Conservation (phyloP, 2,329 filamentous ascomycete genomes). For the Dendryphion nanum region DNA sequence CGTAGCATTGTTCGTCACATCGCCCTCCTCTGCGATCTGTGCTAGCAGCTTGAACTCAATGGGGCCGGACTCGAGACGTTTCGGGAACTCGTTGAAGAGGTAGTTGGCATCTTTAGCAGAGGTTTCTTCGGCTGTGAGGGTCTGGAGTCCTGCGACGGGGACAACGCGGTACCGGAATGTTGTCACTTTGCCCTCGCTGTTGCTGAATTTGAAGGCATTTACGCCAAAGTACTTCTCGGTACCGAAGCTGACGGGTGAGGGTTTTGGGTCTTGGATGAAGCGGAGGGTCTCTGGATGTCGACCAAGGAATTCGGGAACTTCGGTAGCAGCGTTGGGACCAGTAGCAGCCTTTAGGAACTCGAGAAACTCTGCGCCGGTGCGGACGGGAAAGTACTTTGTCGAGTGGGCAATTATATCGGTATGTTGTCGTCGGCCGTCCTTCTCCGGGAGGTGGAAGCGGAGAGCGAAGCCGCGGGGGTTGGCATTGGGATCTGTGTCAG, state of each 20-base stretch:
- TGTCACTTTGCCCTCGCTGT: conserved; percentile 42
- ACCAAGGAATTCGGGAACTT: conserved; percentile 45
- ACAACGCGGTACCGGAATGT: conserved; percentile 51
- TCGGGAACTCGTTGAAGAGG: conserved; percentile 50
- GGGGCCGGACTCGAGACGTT: conserved; percentile 34
- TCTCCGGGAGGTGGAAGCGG: conserved; percentile 50
- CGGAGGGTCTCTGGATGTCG: conserved; percentile 47
- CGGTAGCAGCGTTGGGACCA: conserved; percentile 26
- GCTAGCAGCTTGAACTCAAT: conserved; percentile 50
- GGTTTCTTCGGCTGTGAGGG: conserved; percentile 40
- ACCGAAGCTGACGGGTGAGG: conserved; percentile 49
- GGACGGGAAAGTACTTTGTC: conserved; percentile 52
- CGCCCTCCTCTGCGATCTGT: conserved; percentile 51
- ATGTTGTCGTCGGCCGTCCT: conserved; percentile 44
- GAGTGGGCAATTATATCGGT: conserved; percentile 58
- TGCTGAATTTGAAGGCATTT: conserved; percentile 51
- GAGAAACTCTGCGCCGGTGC: conserved; percentile 54
- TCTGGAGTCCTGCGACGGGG: conserved; percentile 45
- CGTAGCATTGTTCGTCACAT: conserved; percentile 50
- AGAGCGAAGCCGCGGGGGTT: conserved; percentile 49
- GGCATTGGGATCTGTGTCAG: conserved; percentile 49
- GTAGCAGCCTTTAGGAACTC: conserved; percentile 46
- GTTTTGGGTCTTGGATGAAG: conserved; percentile 53
- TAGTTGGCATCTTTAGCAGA: conserved; percentile 43
- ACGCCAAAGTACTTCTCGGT: conserved; percentile 51